A percentile compares a stretch with the other conserved stretches of the same genome.
These are phyloP conservation scores for Globisporangium lucens DNA, from an alignment of 352 stramenopile genomes.

Conservation along the genomic window DNA sequence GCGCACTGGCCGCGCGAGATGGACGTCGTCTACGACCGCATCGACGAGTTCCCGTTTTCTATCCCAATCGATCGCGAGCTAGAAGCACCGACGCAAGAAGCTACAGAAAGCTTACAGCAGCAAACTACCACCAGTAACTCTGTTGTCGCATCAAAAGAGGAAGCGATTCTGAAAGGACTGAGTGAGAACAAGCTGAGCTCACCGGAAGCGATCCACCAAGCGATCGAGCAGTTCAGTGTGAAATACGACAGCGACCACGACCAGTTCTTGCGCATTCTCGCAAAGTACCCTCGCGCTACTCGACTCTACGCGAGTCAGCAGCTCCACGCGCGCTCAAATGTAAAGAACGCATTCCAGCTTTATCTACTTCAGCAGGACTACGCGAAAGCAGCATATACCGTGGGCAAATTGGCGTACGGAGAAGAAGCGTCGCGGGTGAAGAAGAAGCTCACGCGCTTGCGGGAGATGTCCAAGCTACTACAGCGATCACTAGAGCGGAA, in stretches of 20 bases:
- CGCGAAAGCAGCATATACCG: conserved; percentile 27
- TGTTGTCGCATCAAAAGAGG: conserved; percentile 23
- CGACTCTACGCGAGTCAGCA: conserved; percentile 42
- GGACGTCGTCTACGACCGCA: conserved; percentile 35
- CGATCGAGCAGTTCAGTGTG: conserved; percentile 30
- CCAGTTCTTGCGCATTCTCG: conserved; percentile 31
- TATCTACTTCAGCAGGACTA: conserved; percentile 23
- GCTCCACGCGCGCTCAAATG: conserved; percentile 30
- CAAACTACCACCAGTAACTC: not conserved
- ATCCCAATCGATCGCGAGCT: conserved; percentile 39
- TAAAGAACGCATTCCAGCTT: conserved; percentile 32
- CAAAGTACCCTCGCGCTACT: conserved; percentile 40
- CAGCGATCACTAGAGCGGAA: conserved; percentile 13
- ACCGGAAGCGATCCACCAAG: conserved; percentile 39
- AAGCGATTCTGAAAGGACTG: conserved; percentile 43
- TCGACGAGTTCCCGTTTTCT: conserved; percentile 33
- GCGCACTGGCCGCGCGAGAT: conserved; percentile 50
- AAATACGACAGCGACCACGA: conserved; percentile 27
- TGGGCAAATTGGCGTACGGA: conserved; percentile 46
- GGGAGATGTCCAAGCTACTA: conserved; percentile 35
- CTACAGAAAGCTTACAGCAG: not conserved
- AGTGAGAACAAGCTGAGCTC: conserved; percentile 45
- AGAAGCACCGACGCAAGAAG: conserved; percentile 4
- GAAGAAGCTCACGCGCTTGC: conserved; percentile 27
- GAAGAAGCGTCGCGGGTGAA: conserved; percentile 42